A percentile compares a stretch with the other conserved stretches of the same genome.
phyloP scores from a whole-genome alignment of 495 filamentous ascomycete species.

The Parathielavia hyrcaniae region DNA sequence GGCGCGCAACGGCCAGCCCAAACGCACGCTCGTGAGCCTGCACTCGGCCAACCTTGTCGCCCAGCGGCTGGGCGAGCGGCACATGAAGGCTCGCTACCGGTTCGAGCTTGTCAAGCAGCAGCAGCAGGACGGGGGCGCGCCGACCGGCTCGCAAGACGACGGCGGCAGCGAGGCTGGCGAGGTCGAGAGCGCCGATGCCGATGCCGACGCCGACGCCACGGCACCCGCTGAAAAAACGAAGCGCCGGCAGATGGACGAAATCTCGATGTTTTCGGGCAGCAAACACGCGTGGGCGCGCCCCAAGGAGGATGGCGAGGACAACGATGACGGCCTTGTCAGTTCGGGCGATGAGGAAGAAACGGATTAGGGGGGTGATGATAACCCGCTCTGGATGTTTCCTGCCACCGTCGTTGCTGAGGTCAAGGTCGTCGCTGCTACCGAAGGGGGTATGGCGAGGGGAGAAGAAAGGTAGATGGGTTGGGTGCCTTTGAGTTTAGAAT shows the following conservation, averaged over 20 bases:
- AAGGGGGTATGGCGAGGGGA: no score
- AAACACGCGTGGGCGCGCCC: neutral
- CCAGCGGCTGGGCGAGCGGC: constrained; percentile 49
- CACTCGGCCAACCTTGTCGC: constrained; percentile 69
- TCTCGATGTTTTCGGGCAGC: neutral
- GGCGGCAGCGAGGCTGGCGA: neutral
- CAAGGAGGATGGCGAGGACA: neutral
- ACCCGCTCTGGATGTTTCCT: no score
- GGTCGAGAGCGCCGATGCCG: neutral
- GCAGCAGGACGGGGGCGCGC: neutral
- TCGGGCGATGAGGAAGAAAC: no score
- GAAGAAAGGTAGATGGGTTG: no score
- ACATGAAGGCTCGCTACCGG: constrained; percentile 19
- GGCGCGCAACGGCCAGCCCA: constrained; percentile 27
- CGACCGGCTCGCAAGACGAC: neutral
- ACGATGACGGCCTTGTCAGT: neutral
- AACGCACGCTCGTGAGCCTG: constrained; percentile 59
- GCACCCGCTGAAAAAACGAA: neutral
- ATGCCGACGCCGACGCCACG: constrained; percentile 3
- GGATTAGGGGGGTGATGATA: no score
- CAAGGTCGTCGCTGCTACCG: neutral
- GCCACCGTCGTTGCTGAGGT: no score
- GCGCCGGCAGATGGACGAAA: neutral
- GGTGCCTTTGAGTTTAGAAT: no score
- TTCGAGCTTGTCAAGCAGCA: constrained; percentile 16